These are phyloP conservation scores for Pistacia integerrima DNA, from an alignment of 345 rosid species.

Conservation along the genomic window DNA sequence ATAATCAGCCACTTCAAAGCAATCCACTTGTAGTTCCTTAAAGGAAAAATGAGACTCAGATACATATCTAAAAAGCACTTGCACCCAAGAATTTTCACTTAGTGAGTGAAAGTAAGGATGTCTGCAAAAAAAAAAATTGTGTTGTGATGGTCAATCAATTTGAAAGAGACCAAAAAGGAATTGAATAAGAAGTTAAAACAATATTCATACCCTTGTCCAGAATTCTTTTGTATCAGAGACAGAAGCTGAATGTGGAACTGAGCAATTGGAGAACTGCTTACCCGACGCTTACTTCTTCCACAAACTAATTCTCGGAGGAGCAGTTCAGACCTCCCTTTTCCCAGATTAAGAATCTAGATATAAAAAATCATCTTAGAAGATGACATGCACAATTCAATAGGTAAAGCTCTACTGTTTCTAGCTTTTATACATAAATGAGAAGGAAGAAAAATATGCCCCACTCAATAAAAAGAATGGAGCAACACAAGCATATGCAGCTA, in stretches of 20 bases:
- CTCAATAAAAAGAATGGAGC: background rate
- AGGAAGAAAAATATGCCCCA: background rate
- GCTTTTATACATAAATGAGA: background rate
- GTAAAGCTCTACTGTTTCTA: too few species aligned
- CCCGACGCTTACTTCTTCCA: slow-evolving; percentile 47
- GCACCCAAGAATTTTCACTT: slow-evolving; percentile 62
- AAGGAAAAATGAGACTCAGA: slow-evolving; percentile 36
- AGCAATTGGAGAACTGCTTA: slow-evolving; percentile 46
- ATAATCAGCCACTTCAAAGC: slow-evolving; percentile 43
- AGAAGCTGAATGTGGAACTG: slow-evolving; percentile 59
- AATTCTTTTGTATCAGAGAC: slow-evolving; percentile 46
- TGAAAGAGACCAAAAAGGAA: background rate
- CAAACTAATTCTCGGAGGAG: slow-evolving; percentile 58
- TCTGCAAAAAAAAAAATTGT: slow-evolving; percentile 3
- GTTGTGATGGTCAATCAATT: background rate
- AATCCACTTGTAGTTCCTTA: slow-evolving; percentile 34
- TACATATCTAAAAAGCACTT: slow-evolving; percentile 43
- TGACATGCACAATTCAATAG: background rate
- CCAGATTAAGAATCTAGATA: slow-evolving; percentile 58
- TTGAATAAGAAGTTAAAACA: background rate
- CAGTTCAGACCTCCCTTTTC: slow-evolving; percentile 69
- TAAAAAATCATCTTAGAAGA: background rate
- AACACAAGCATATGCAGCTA: background rate
- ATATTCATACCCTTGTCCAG: slow-evolving; percentile 48
- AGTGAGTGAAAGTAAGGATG: slow-evolving; percentile 6